A percentile compares a stretch with the other conserved stretches of the same genome.
Evolutionary conservation across 2,329 filamentous ascomycete species (phyloP).

Genomic region (Monilinia vaccinii-corymbosi): DNA sequence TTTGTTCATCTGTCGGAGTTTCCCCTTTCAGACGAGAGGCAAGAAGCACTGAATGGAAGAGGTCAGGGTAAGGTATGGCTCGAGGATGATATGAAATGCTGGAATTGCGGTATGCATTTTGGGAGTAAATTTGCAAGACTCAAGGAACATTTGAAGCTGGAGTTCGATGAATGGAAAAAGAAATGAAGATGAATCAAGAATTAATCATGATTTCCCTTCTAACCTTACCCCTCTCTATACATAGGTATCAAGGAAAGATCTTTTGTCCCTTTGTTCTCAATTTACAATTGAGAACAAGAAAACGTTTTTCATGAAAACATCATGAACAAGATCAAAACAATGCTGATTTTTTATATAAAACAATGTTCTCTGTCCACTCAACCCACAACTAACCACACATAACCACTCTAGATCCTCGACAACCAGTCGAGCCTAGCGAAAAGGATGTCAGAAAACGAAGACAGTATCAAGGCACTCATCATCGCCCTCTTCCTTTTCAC

Average conservation of each 20-base stretch:
- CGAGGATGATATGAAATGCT: slow-evolving; percentile 62
- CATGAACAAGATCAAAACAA: not conserved
- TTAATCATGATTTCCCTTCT: not conserved
- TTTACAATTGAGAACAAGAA: not conserved
- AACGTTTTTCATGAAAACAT: too few relatives aligned
- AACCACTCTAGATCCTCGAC: not conserved
- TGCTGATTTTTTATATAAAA: not conserved
- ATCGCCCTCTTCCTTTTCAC: too few relatives aligned
- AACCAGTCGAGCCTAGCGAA: not conserved
- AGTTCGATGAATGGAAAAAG: slow-evolving; percentile 68
- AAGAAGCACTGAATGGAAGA: slow-evolving; percentile 29
- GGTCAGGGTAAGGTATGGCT: slow-evolving; percentile 46
- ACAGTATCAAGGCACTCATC: not conserved
- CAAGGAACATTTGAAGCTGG: slow-evolving; percentile 65
- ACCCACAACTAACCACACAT: not conserved
- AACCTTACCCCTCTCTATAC: not conserved
- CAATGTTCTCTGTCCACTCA: not conserved
- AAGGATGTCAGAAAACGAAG: not conserved
- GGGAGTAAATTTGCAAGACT: slow-evolving; percentile 63
- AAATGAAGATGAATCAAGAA: slow-evolving; percentile 33
- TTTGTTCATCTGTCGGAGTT: slow-evolving; percentile 73
- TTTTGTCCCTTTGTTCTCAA: not conserved
- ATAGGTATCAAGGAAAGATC: too few relatives aligned
- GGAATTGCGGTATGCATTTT: slow-evolving; percentile 72
- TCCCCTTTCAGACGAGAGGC: slow-evolving; percentile 50